phyloP scores from a whole-genome alignment of 768 basidiomycete species.

The Baorangia bicolor region DNA sequence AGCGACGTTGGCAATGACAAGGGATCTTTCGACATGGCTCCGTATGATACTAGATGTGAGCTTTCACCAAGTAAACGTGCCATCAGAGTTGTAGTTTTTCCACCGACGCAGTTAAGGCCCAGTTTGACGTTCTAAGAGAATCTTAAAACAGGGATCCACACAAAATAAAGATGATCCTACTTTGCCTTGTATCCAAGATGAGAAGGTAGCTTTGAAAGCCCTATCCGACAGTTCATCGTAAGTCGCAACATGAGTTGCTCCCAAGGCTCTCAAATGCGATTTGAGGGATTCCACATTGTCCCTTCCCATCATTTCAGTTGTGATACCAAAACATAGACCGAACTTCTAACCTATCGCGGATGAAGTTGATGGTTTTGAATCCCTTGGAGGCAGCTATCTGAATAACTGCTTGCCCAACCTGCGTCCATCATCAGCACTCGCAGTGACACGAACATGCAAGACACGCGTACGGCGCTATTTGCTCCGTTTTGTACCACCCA shows the following conservation, averaged over 20 bases:
- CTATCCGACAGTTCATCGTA: slow-evolving; percentile 72
- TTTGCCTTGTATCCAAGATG: slow-evolving; percentile 63
- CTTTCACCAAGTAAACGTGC: slow-evolving; percentile 61
- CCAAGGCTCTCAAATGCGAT: slow-evolving; percentile 52
- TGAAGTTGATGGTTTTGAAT: slow-evolving; percentile 77
- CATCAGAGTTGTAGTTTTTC: slow-evolving; percentile 69
- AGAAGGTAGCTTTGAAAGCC: slow-evolving; percentile 49
- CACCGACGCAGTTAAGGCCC: slow-evolving; percentile 61
- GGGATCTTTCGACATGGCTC: slow-evolving; percentile 87
- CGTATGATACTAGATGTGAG: slow-evolving; percentile 81
- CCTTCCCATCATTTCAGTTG: slow-evolving; percentile 32
- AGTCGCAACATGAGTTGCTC: slow-evolving; percentile 75
- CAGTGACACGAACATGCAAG: neutral
- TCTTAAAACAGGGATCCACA: slow-evolving; percentile 7
- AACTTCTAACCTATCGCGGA: slow-evolving; percentile 58
- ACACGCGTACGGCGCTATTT: slow-evolving; percentile 68
- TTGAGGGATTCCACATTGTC: slow-evolving; percentile 53
- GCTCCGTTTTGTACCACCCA: slow-evolving; percentile 87
- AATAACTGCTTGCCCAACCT: slow-evolving; percentile 85
- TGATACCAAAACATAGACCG: neutral
- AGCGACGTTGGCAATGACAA: slow-evolving; percentile 72
- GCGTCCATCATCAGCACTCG: slow-evolving; percentile 1
- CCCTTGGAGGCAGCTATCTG: slow-evolving; percentile 76
- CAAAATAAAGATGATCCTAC: slow-evolving; percentile 32
- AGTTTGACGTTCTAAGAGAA: slow-evolving; percentile 40